These are phyloP conservation scores for Magnusiomyces ingens DNA, from an alignment of 1,139 yeast species.

Conservation along the genomic window DNA sequence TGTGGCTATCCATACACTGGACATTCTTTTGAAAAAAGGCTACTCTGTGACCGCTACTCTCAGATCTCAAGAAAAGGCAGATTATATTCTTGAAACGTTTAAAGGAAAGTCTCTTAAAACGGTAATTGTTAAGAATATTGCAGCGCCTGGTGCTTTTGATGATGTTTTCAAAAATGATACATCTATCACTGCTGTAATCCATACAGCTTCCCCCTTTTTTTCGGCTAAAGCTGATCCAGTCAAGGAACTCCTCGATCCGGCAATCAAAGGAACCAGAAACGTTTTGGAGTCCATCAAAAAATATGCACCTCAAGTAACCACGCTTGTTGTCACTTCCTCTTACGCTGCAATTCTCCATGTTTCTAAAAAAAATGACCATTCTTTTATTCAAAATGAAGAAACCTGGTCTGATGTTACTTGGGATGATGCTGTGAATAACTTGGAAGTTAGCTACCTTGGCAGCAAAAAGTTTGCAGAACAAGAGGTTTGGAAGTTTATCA, in stretches of 20 bases:
- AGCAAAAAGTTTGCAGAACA: conserved; percentile 40
- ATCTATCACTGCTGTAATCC: conserved; percentile 48
- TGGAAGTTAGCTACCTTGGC: conserved; percentile 33
- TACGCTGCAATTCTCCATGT: conserved; percentile 40
- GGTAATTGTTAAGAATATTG: conserved; percentile 50
- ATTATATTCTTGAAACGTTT: conserved; percentile 33
- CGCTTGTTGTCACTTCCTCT: conserved; percentile 52
- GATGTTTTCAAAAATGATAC: conserved; percentile 43
- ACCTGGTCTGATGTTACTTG: conserved; percentile 42
- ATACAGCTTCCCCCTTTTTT: conserved; percentile 53
- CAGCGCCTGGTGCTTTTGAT: conserved; percentile 46
- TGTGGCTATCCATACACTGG: conserved; percentile 48
- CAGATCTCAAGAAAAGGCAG: conserved; percentile 47
- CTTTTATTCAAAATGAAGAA: conserved; percentile 34
- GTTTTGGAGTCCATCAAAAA: conserved; percentile 39
- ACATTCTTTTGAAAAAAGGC: conserved; percentile 32
- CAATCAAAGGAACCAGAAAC: conserved; percentile 45
- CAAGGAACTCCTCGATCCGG: conserved; percentile 40
- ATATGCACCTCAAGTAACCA: conserved; percentile 43
- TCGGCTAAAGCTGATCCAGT: conserved; percentile 38
- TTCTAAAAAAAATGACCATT: conserved; percentile 25
- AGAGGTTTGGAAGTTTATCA: conserved; percentile 40
- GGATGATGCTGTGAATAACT: conserved; percentile 31
- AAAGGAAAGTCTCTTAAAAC: conserved; percentile 37
- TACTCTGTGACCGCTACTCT: conserved; percentile 55